These are phyloP conservation scores for Zygnema circumcarinatum DNA, from an alignment of 139 green algal genomes.

Conservation along the genomic window DNA sequence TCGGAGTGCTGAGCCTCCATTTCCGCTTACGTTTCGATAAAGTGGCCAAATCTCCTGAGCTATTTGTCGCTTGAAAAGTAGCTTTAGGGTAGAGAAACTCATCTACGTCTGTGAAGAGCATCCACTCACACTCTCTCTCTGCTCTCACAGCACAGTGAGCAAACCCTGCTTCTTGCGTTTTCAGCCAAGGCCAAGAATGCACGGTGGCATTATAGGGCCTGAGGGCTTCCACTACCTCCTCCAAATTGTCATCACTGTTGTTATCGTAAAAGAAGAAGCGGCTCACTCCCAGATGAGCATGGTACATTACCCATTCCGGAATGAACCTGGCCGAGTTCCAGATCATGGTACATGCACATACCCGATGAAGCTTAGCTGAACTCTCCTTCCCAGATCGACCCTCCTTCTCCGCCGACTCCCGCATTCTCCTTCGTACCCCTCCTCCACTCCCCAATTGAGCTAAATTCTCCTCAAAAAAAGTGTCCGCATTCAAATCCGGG, in stretches of 20 bases:
- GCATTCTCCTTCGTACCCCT: neutral
- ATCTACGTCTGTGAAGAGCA: constrained; percentile 30
- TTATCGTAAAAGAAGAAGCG: constrained; percentile 47
- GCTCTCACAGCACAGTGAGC: constrained; percentile 29
- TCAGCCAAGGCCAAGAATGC: constrained; percentile 38
- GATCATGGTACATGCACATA: constrained; percentile 48
- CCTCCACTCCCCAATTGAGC: neutral
- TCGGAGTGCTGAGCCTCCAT: neutral
- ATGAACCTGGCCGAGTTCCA: constrained; percentile 35
- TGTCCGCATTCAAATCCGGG: neutral
- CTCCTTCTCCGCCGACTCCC: neutral
- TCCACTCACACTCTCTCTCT: constrained; percentile 35
- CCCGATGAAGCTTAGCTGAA: constrained; percentile 5
- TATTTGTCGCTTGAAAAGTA: neutral
- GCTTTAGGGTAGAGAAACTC: constrained; percentile 25
- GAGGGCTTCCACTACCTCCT: constrained; percentile 14
- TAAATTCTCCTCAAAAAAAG: neutral
- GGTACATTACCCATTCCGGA: constrained; percentile 48
- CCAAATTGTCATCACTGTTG: constrained; percentile 42
- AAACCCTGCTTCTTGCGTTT: constrained; percentile 38
- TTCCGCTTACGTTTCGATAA: neutral
- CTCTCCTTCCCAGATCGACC: neutral
- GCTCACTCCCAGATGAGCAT: constrained; percentile 26
- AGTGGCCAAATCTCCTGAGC: neutral
- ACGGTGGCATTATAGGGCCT: neutral